phyloP scores from a whole-genome alignment of 106 monocot species.

The Allium fistulosum region DNA sequence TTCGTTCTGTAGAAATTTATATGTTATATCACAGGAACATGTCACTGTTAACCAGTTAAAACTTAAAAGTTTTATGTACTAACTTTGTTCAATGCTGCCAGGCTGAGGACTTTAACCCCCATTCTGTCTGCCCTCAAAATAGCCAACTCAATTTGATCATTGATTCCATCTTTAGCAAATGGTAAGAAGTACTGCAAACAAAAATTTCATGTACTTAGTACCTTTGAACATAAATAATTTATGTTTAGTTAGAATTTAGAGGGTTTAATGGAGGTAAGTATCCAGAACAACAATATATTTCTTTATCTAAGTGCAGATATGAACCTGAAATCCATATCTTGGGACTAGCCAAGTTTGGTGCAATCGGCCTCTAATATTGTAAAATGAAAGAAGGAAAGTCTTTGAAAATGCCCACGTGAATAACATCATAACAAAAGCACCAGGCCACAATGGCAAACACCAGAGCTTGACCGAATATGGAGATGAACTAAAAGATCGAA shows the following conservation, averaged over 20 bases:
- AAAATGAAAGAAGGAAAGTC: slow-evolving; percentile 73
- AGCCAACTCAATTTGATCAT: slow-evolving; percentile 80
- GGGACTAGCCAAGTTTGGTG: slow-evolving; percentile 83
- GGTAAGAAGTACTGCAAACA: slow-evolving; percentile 83
- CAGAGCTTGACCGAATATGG: slow-evolving; percentile 30
- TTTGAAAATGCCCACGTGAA: slow-evolving; percentile 84
- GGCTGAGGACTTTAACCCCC: slow-evolving; percentile 91
- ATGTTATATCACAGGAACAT: not conserved
- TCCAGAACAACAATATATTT: not conserved
- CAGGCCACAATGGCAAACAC: slow-evolving; percentile 47
- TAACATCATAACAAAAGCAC: slow-evolving; percentile 57
- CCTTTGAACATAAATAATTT: no score
- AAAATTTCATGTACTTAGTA: not conserved
- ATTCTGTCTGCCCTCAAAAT: slow-evolving; percentile 86
- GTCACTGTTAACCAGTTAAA: not conserved
- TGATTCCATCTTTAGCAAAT: slow-evolving; percentile 80
- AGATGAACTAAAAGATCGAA: slow-evolving; percentile 40
- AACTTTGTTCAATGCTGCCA: slow-evolving; percentile 97
- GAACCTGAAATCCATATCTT: slow-evolving; percentile 82
- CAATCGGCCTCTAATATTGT: slow-evolving; percentile 53
- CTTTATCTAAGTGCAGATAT: not conserved
- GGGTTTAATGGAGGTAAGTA: not conserved
- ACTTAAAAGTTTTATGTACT: not conserved
- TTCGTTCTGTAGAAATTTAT: slow-evolving; percentile 57
- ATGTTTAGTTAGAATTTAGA: not conserved